phyloP scores from a whole-genome alignment of 2,329 filamentous ascomycete species.

The Epichloe coenophiala region DNA sequence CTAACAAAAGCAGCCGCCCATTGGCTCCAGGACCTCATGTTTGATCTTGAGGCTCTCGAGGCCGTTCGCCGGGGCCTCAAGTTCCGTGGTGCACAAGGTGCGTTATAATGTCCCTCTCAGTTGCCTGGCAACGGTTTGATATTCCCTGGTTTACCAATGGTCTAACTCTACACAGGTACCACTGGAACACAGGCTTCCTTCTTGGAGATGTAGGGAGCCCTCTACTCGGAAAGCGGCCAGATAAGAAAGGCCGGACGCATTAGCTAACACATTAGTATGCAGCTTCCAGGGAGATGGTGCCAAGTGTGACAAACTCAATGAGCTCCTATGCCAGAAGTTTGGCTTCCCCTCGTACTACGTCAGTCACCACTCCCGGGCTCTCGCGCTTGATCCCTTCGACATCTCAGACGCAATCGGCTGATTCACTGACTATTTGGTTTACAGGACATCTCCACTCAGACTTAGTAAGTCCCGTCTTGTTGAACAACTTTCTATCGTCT shows the following conservation, averaged over 20 bases:
- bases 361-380: too few relatives aligned
- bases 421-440: not conserved
- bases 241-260: too few relatives aligned
- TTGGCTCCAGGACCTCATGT: constrained; percentile 51
- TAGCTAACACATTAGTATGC: not conserved
- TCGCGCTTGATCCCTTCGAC: too few relatives aligned
- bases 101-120: constrained; percentile 3
- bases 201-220: constrained; percentile 16
- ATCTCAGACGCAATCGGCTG: not conserved
- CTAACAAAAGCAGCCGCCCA: constrained; percentile 28
- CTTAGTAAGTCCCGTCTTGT: constrained; percentile 17
- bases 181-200: constrained; percentile 72
- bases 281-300: constrained; percentile 31
- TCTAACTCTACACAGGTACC: constrained; percentile 47
- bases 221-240: too few relatives aligned
- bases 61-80: constrained; percentile 51
- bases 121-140: not conserved
- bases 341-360: constrained; percentile 36
- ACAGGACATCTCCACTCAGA: constrained; percentile 48
- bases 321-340: constrained; percentile 39
- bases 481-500: not conserved
- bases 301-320: constrained; percentile 42
- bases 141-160: not conserved
- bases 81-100: constrained; percentile 54
- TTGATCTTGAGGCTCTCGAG: constrained; percentile 65